These are phyloP conservation scores for Delonix regia DNA, from an alignment of 306 rosid genomes.

Conservation along the genomic window DNA sequence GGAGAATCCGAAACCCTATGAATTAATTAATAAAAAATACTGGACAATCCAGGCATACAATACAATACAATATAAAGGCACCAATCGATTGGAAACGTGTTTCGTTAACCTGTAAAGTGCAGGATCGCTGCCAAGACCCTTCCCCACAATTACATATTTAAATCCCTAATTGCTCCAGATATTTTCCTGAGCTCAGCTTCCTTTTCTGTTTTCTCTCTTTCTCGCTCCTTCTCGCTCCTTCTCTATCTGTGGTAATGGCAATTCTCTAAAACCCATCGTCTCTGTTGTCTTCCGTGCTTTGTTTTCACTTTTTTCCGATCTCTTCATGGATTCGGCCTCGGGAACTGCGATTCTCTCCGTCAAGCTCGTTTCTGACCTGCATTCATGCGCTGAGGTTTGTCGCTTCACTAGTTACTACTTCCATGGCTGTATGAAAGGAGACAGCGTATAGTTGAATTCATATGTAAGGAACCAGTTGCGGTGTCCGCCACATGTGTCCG, in stretches of 20 bases:
- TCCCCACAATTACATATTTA: constrained; percentile 37
- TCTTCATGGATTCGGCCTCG: not conserved
- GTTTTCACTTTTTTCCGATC: not conserved
- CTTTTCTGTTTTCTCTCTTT: not conserved
- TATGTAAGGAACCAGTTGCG: constrained; percentile 6
- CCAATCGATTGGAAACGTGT: not conserved
- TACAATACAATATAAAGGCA: not conserved
- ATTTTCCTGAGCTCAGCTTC: constrained; percentile 19
- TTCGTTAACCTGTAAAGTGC: constrained; percentile 34
- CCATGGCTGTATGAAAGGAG: not conserved
- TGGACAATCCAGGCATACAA: not conserved
- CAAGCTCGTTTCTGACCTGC: constrained; percentile 18
- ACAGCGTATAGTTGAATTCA: constrained; percentile 5
- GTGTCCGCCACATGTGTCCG: not conserved
- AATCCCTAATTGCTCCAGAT: constrained; percentile 28
- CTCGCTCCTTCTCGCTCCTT: not conserved
- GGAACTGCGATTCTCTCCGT: not conserved
- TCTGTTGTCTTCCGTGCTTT: not conserved
- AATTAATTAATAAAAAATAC: not conserved
- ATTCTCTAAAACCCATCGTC: constrained; percentile 34
- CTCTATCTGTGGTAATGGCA: not conserved
- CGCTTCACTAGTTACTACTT: constrained; percentile 14
- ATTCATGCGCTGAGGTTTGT: constrained; percentile 13
- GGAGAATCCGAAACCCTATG: constrained; percentile 18
- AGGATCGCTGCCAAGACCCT: not conserved